These are phyloP conservation scores for Pezicula neosporulosa DNA, from an alignment of 2,329 filamentous ascomycete genomes.

Conservation along the genomic window DNA sequence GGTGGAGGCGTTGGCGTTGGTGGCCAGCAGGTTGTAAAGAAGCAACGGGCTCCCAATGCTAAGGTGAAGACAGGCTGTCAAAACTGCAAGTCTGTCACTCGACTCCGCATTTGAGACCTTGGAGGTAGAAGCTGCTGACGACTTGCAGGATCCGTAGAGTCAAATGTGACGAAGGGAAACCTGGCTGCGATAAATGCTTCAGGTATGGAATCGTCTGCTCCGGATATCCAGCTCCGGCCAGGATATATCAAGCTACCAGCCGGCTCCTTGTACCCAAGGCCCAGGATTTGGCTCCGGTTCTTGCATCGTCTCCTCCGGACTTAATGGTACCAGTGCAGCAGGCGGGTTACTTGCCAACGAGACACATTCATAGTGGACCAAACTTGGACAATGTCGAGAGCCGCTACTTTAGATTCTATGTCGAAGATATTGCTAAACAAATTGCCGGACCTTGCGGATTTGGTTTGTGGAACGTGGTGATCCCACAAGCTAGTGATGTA, in stretches of 20 bases:
- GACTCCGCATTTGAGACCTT: too few species aligned
- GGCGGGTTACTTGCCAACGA: too few species aligned
- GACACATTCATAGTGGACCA: neutral
- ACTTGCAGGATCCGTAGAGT: constrained; percentile 40
- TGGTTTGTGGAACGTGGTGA: constrained; percentile 12
- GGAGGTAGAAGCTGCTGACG: neutral
- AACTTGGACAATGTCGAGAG: constrained; percentile 9
- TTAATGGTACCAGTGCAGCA: neutral
- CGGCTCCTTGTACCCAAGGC: constrained; percentile 2
- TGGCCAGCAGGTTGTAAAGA: too few species aligned
- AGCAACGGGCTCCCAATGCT: too few species aligned
- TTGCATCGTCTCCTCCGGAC: neutral
- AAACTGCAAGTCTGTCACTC: constrained; percentile 4
- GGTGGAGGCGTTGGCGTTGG: too few species aligned
- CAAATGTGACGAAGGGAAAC: constrained; percentile 19
- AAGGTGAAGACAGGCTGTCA: constrained; percentile 5
- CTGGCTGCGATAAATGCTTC: constrained; percentile 13
- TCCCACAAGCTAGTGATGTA: constrained; percentile 13
- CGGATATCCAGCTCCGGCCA: constrained; percentile 9
- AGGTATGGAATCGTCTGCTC: constrained; percentile 14
- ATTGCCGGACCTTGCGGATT: constrained; percentile 11
- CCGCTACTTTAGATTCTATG: constrained; percentile 14
- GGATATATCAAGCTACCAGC: neutral
- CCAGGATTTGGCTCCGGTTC: neutral
- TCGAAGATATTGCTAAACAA: constrained; percentile 10